These are phyloP conservation scores for Logfia minima DNA, from an alignment of 129 eudicot species.

Conservation along the genomic window DNA sequence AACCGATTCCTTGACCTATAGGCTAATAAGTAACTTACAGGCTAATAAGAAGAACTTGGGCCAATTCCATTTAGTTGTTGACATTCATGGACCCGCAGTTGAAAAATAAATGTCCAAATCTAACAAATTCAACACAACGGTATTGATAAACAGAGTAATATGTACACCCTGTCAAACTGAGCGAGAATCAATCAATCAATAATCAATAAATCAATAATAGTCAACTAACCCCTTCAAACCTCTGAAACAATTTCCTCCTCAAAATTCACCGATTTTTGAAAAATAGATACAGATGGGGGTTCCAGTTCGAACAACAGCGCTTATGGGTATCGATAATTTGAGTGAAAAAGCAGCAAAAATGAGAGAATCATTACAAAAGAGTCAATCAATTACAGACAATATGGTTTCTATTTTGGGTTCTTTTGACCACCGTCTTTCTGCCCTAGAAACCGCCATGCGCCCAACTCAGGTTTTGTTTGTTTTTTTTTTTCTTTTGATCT, in stretches of 20 bases:
- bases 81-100: too few species aligned
- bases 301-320: conserved; percentile 31
- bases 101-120: not conserved
- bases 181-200: not conserved
- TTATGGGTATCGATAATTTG: conserved; percentile 48
- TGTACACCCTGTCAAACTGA: conserved; percentile 31
- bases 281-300: conserved; percentile 46
- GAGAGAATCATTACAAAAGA: conserved; percentile 82
- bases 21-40: too few species aligned
- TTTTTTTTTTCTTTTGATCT: not conserved
- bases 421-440: conserved; percentile 94
- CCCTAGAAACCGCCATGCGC: conserved; percentile 98
- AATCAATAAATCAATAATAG: conserved; percentile 27
- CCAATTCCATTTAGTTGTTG: too few species aligned
- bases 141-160: not conserved
- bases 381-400: conserved; percentile 81
- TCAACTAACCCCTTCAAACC: conserved; percentile 37
- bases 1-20: too few species aligned
- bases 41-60: too few species aligned
- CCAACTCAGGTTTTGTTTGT: conserved; percentile 75
- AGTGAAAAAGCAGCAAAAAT: conserved; percentile 79
- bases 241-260: conserved; percentile 10
- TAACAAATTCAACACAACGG: not conserved
- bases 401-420: conserved; percentile 89
- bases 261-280: conserved; percentile 1